These are phyloP conservation scores for Arabidopsis thaliana DNA, from an alignment of 345 rosid genomes.

Conservation along the genomic window DNA sequence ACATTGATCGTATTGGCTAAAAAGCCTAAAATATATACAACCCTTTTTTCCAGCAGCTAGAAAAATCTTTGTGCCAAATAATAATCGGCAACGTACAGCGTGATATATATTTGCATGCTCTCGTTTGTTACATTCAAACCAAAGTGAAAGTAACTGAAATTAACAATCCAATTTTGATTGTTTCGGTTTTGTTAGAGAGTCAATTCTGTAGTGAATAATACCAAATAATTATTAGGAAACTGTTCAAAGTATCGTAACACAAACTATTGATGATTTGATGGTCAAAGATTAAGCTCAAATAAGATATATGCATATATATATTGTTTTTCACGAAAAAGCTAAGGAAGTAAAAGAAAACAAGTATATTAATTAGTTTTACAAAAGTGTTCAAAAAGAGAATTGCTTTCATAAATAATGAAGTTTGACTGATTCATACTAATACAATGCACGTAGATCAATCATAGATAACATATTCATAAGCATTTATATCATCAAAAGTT, in stretches of 20 bases:
- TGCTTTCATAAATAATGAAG: conserved; percentile 34
- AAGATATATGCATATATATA: background rate
- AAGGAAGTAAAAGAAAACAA: conserved; percentile 10
- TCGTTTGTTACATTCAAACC: background rate
- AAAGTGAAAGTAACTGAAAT: background rate
- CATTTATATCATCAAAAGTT: conserved; percentile 21
- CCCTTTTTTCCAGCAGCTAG: too few species aligned
- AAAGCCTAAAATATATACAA: background rate
- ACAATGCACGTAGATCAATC: conserved; percentile 40
- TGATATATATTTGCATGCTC: background rate
- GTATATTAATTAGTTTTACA: background rate
- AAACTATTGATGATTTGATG: conserved; percentile 40
- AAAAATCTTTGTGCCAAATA: background rate
- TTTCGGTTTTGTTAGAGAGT: conserved; percentile 2
- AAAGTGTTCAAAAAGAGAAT: conserved; percentile 35
- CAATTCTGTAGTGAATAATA: conserved; percentile 15
- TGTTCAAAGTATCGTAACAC: conserved; percentile 21
- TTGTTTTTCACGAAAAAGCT: conserved; percentile 6
- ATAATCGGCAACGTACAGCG: conserved; percentile 38
- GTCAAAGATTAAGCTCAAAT: conserved; percentile 36
- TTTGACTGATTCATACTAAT: conserved; percentile 42
- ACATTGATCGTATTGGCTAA: conserved; percentile 12
- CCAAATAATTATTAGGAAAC: conserved; percentile 6
- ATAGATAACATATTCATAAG: conserved; percentile 31
- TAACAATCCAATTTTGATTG: background rate